Base-by-base conservation (phyloP, 768 basidiomycete species). In the Boletus patriciae region DNA sequence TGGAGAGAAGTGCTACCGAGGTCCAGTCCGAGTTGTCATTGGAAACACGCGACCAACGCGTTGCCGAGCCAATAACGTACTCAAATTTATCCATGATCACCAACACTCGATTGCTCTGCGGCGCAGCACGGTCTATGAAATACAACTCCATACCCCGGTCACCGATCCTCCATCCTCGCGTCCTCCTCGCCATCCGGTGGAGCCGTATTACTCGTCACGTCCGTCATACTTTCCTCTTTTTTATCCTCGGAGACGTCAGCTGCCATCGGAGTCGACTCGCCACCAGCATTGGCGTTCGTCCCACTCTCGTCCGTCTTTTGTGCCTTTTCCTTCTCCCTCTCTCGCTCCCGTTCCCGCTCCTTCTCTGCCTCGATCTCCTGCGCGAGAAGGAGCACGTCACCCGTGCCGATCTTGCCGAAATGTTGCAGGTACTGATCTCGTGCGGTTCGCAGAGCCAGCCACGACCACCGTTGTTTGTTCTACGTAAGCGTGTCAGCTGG, bases 381-480 rank as follows among this genome's bases (percentile, higher is more conserved):
- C 16, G 67, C 60, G 21, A 80, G 78, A 18, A 77, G 62, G 47
- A 80, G 79, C 58, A 94, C 75, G 58, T 93, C 90, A 9, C 89
- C 90, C 7, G 84, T 84, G 18, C 88, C 90, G 58, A 92, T 92
- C 74, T 84, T 87, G n/a, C 85, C 81, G 61, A 94, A 93, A 62
- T 90, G 84, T 59, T 86, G 83, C 40, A 92, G 69, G 69, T 92
- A 76, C 56, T 80, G 80, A 61, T 90, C 85, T 37, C 91, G 86
- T 52, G 88, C 84, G 41, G 83, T 80, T 19, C 92, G 87, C 56
- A 94, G 79, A 9, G 87, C 88, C 18, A 92, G 79, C 92, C 92
- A 94, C 6, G 89, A 76, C 79, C 85, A 83, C 4, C 88, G 82
- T 58, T 86, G 81, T 63, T 91, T 90, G 71, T 84, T 86, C 92